Evolutionary conservation across 1,284 basidiomycete species (phyloP).

Genomic region (Ustilago cynodontis): DNA sequence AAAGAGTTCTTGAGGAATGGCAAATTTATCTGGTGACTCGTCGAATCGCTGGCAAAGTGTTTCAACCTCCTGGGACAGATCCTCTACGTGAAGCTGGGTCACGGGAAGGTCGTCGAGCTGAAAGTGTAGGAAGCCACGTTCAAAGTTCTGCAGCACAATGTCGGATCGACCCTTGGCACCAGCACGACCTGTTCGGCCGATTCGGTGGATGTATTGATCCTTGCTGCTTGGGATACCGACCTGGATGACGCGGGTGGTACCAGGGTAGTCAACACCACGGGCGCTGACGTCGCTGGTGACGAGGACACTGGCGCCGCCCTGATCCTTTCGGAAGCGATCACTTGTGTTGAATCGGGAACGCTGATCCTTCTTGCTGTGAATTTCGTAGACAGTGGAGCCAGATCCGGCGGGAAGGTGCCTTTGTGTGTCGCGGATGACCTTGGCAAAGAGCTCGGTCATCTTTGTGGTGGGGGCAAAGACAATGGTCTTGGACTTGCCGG

Average conservation of each 20-base stretch:
- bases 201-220: constrained; percentile 90
- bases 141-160: constrained; percentile 86
- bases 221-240: constrained; percentile 80
- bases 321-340: constrained; percentile 78
- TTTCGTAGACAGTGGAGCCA: constrained; percentile 75
- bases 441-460: constrained; percentile 80
- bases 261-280: constrained; percentile 74
- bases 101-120: constrained; percentile 81
- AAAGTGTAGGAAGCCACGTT: constrained; percentile 79
- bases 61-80: constrained; percentile 74
- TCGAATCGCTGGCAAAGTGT: constrained; percentile 75
- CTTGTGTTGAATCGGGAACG: constrained; percentile 77
- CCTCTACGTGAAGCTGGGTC: constrained; percentile 75
- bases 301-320: constrained; percentile 71
- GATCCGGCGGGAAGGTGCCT: constrained; percentile 35
- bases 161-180: constrained; percentile 82
- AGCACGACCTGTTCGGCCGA: constrained; percentile 90
- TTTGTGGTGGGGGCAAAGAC: constrained; percentile 92
- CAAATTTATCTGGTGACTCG: constrained; percentile 70
- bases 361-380: constrained; percentile 86
- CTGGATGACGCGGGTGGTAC: constrained; percentile 92
- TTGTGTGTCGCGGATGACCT: constrained; percentile 70
- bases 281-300: constrained; percentile 72
- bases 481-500: constrained; percentile 81
- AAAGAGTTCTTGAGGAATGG: constrained; percentile 19